Base-by-base conservation (phyloP, 2,329 filamentous ascomycete species). In the Fusarium mangiferae region DNA sequence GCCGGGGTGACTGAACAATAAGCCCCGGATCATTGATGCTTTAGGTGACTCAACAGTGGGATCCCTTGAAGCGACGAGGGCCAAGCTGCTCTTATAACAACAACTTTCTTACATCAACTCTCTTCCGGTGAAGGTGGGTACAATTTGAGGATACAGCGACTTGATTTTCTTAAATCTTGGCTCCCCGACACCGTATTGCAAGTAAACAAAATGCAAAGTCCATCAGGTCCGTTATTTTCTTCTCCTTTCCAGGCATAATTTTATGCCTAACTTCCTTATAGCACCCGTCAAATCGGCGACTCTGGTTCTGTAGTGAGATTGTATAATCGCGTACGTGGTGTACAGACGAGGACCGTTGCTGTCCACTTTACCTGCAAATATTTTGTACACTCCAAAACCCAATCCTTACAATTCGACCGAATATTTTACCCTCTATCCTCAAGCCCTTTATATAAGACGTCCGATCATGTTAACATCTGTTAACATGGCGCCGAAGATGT, bases 1-100 rank as follows among this genome's bases (percentile, higher is more conserved):
- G 86, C 70, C 75, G 87, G 87, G 87, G 86, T 87, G 70, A 77
- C 77, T 72, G 79, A 77, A 75, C 78, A 85, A 78, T 88, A 85
- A 83, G 72, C 72, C 64, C 58, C n/a, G 30, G 52, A 55, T 70
- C 63, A 61, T 51, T 51, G 55, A 71, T 72, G 76, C 78, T 77
- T 80, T 66, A 30, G 59, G 76, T 78, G 76, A 72, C 66, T 69
- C 35, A 57, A 70, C 73, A 30, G 41, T 44, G 36, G 46, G 62
- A 44, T 58, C 59, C 66, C 59, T 59, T 49, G 76, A 78, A 71
- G 77, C 75, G 64, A 76, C 56, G 38, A 64, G 74, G 72, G 68
- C 72, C 42, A 52, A 26, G 45, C 42, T 60, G 56, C 73, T 77
- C 67, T 72, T 58, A 64, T 58, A 36, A 35, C 51, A 54, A 33